These are phyloP conservation scores for Hyaloscypha bicolor DNA, from an alignment of 495 filamentous ascomycete genomes.

Conservation along the genomic window DNA sequence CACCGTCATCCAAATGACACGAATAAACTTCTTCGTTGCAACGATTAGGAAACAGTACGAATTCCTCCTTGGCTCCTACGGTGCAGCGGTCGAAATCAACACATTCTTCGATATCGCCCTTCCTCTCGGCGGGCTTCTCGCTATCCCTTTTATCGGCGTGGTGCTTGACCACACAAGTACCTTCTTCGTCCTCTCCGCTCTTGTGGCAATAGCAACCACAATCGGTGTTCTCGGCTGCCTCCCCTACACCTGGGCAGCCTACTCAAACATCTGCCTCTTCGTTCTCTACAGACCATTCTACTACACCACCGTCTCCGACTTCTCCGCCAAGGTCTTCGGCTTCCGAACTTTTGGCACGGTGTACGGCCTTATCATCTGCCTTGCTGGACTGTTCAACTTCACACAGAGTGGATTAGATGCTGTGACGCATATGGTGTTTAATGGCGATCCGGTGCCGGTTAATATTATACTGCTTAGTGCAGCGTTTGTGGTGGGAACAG, in stretches of 20 bases:
- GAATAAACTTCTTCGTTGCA: conserved; percentile 97
- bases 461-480: conserved; percentile 67
- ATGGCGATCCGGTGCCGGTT: conserved; percentile 74
- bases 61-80: conserved; percentile 64
- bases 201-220: conserved; percentile 70
- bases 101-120: conserved; percentile 86
- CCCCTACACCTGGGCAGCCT: conserved; percentile 64
- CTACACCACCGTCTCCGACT: conserved; percentile 81
- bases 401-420: conserved; percentile 81
- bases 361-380: conserved; percentile 91
- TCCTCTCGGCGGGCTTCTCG: conserved; percentile 80
- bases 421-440: conserved; percentile 72
- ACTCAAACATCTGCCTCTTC: conserved; percentile 80
- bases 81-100: conserved; percentile 70
- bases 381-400: conserved; percentile 87
- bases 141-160: conserved; percentile 85
- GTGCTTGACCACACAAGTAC: conserved; percentile 81
- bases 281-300: conserved; percentile 75
- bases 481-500: conserved; percentile 60
- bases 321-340: conserved; percentile 93
- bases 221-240: conserved; percentile 84
- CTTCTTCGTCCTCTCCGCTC: conserved; percentile 67
- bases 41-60: conserved; percentile 86
- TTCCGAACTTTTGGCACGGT: conserved; percentile 95
- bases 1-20: conserved; percentile 88